These are phyloP conservation scores for Stemphylium lycopersici DNA, from an alignment of 2,329 filamentous ascomycete species.

Conservation along the genomic window DNA sequence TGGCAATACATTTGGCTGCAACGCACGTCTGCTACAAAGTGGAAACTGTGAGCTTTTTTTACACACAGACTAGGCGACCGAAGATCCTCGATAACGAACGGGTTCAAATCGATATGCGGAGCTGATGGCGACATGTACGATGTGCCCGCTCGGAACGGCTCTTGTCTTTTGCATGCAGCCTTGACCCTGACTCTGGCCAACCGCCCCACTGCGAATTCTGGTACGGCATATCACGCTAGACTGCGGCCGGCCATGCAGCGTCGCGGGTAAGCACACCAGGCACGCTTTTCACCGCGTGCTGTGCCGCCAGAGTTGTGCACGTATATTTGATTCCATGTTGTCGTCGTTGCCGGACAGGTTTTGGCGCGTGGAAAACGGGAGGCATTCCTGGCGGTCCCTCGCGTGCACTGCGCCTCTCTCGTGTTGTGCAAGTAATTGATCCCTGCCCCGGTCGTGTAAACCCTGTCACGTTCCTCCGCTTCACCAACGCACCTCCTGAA, in stretches of 20 bases:
- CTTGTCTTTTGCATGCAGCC: neutral
- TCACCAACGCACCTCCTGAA: slow-evolving; percentile 37
- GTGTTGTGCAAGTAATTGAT: slow-evolving; percentile 22
- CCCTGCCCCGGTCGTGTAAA: slow-evolving; percentile 22
- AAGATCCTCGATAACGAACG: neutral
- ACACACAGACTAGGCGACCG: no score
- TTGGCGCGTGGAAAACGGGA: no score
- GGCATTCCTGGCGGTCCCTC: no score
- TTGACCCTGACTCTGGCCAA: slow-evolving; percentile 12
- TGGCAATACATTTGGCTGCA: no score
- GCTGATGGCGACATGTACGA: slow-evolving; percentile 1
- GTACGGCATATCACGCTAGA: slow-evolving; percentile 11
- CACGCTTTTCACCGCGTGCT: neutral
- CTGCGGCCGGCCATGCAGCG: slow-evolving; percentile 1
- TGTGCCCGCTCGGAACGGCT: slow-evolving; percentile 7
- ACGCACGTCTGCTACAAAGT: no score
- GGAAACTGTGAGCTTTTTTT: no score
- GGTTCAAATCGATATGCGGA: neutral
- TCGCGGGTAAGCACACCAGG: slow-evolving; percentile 1
- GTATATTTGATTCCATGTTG: no score
- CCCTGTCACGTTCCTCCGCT: slow-evolving; percentile 32
- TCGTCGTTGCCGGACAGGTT: no score
- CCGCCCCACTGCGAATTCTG: slow-evolving; percentile 21
- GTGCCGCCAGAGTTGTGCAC: neutral
- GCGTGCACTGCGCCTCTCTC: slow-evolving; percentile 6